These are phyloP conservation scores for Paracoccidioides lutzii DNA, from an alignment of 2,329 filamentous ascomycete species.

Conservation along the genomic window DNA sequence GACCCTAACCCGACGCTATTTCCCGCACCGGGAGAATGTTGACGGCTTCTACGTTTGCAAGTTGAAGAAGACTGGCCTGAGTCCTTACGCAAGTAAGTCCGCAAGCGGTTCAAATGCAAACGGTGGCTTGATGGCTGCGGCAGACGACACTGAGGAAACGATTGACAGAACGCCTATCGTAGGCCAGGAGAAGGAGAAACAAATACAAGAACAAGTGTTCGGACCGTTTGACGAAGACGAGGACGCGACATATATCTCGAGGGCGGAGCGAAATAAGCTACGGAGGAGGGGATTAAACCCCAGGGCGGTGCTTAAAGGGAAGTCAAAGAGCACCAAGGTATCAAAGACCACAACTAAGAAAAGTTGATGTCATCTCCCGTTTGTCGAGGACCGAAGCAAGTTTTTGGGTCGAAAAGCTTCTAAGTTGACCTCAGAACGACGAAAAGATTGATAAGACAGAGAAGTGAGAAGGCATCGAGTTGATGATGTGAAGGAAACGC, in stretches of 20 bases:
- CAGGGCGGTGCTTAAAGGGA: slow-evolving; percentile 34
- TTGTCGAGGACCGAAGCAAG: background rate
- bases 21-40: slow-evolving; percentile 85
- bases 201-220: slow-evolving; percentile 42
- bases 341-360: slow-evolving; percentile 9
- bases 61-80: slow-evolving; percentile 81
- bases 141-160: slow-evolving; percentile 30
- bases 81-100: slow-evolving; percentile 35
- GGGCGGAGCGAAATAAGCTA: slow-evolving; percentile 60
- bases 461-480: no score
- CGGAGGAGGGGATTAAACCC: slow-evolving; percentile 63
- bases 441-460: no score
- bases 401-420: no score
- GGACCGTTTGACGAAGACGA: slow-evolving; percentile 63
- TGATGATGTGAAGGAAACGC: no score
- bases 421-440: no score
- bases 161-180: slow-evolving; percentile 59
- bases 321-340: slow-evolving; percentile 12
- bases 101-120: slow-evolving; percentile 16
- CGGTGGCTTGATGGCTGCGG: background rate
- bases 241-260: slow-evolving; percentile 58
- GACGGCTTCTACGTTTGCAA: slow-evolving; percentile 98
- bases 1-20: slow-evolving; percentile 72
- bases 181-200: slow-evolving; percentile 16
- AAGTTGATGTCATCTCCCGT: background rate